These are phyloP conservation scores for Tillandsia leiboldiana DNA, from an alignment of 176 grass and related monocot genomes.

Conservation along the genomic window DNA sequence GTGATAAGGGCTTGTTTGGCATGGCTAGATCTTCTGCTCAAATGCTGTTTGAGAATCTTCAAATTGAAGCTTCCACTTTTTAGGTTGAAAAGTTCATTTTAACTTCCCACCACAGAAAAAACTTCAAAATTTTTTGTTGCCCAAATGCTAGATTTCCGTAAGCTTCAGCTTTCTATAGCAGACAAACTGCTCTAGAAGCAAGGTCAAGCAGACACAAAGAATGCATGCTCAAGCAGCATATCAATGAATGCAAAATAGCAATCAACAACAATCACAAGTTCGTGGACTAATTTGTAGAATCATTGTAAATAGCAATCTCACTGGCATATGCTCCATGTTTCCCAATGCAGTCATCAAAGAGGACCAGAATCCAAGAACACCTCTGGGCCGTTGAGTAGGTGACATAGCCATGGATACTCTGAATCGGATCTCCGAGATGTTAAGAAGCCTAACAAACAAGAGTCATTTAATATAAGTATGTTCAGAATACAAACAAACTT, in stretches of 20 bases:
- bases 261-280: neutral
- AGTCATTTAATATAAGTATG: conserved; percentile 13
- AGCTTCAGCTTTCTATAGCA: neutral
- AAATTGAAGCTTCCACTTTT: too few relatives aligned
- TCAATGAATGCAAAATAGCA: neutral
- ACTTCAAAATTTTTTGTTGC: too few relatives aligned
- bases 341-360: conserved; percentile 98
- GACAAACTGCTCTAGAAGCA: neutral
- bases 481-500: neutral
- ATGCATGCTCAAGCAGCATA: neutral
- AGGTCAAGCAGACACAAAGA: neutral
- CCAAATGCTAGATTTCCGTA: too few relatives aligned
- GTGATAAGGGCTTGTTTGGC: too few relatives aligned
- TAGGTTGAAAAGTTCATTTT: too few relatives aligned
- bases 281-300: conserved; percentile 4
- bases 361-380: conserved; percentile 96
- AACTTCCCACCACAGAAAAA: too few relatives aligned
- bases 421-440: conserved; percentile 88
- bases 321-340: conserved; percentile 99
- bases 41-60: too few relatives aligned
- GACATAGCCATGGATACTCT: conserved; percentile 98
- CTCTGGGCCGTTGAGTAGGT: conserved; percentile 86
- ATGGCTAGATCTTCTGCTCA: too few relatives aligned
- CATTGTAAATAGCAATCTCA: conserved; percentile 26
- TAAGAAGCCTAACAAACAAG: conserved; percentile 51